Evolutionary conservation across 2,329 filamentous ascomycete species (phyloP).

Genomic region (Penicillium sclerotiorum): DNA sequence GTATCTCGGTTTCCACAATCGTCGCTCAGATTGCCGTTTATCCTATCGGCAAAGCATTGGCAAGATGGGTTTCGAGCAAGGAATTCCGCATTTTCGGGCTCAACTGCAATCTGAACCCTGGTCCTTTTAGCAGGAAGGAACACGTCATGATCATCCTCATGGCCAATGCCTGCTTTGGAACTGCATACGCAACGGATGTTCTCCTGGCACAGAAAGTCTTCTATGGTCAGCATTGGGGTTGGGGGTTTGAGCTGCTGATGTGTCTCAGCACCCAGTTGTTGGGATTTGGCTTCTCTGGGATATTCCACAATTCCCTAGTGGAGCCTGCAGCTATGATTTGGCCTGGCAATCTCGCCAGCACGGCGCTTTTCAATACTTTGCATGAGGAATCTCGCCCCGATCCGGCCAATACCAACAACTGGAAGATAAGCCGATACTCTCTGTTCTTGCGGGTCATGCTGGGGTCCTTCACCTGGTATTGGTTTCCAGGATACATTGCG

Average conservation of each 20-base stretch:
- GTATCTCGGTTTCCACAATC: conserved; percentile 62
- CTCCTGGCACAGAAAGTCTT: conserved; percentile 71
- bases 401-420: conserved; percentile 62
- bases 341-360: conserved; percentile 68
- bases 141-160: conserved; percentile 51
- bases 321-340: conserved; percentile 70
- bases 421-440: conserved; percentile 65
- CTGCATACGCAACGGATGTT: conserved; percentile 73
- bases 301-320: conserved; percentile 65
- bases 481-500: conserved; percentile 69
- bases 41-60: conserved; percentile 51
- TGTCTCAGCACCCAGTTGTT: conserved; percentile 70
- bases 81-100: conserved; percentile 41
- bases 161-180: conserved; percentile 69
- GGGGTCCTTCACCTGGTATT: conserved; percentile 66
- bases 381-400: conserved; percentile 64
- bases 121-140: conserved; percentile 52
- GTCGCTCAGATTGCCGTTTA: conserved; percentile 66
- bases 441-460: conserved; percentile 65
- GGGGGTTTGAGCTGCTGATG: conserved; percentile 67
- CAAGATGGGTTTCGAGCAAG: conserved; percentile 39
- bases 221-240: conserved; percentile 70
- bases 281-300: conserved; percentile 69
- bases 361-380: conserved; percentile 71
- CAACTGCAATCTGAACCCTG: conserved; percentile 45